Base-by-base conservation (phyloP, 2,329 filamentous ascomycete species). In the Ophiosphaerella narmari region DNA sequence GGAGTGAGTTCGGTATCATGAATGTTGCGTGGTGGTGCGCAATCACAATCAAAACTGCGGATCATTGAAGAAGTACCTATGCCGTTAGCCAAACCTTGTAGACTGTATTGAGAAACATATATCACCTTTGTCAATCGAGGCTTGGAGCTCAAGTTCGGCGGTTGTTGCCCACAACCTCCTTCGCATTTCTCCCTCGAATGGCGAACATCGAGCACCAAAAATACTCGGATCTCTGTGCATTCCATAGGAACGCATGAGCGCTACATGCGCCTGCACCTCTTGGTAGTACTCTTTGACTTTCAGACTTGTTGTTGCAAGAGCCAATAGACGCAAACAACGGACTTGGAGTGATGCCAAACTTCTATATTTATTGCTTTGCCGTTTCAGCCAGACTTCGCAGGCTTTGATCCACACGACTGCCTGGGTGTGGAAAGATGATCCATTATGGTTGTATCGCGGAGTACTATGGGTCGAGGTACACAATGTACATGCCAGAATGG, bases 111-210 rank as follows among this genome's bases (percentile, higher is more conserved):
- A 12, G 18, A 6, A 14, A 21, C 8, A 18, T 8, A 21, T n/a
- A 11, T 3, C 35, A 58, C 61, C 61, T 26, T 79, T 75, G 52
- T 83, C 80, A 13, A 83, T 70, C 1, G 79, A 77, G 2, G 78
- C 74, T 57, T 83, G 80, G 2, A 82, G 61, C 46, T 84, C 81
- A 38, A 84, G 65, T 55, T 84, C 81, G 4, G 81, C 62, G 6
- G 82, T 78, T 0, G 81, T 82, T 2, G 74, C 75, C 82, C 82
- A 85, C 3, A 85, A 70, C 43, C 82, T 75, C 33, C 80, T 73
- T 34, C 82, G 74, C 74, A 81, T 76, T 46, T 80, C 78, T 36
- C 76, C 75, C 45, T 80, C 75, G 32, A 45, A 32, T 78, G 69
- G 59, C 9, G 60, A 57, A 37, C 57, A 67, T 9, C 60, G 43